Base-by-base conservation (phyloP, 2,329 filamentous ascomycete species). In the Alternaria sp. region DNA sequence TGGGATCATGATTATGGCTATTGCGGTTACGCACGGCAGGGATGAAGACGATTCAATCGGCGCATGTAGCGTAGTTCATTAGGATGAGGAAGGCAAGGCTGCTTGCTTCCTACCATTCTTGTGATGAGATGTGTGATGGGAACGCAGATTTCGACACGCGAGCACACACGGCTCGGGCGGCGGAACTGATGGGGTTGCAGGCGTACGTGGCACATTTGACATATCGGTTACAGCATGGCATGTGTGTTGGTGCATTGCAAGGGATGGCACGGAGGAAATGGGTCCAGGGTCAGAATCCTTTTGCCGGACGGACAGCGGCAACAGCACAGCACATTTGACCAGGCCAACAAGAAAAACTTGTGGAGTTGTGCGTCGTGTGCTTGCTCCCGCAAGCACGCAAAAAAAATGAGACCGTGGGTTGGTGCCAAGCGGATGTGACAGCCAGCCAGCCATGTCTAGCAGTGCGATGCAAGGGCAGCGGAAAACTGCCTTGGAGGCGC, bases 241-340 rank as follows among this genome's bases (percentile, higher is more conserved):
- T 46, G 52, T 34, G 40, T 54, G 52, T 43, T 43, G 40, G 20
- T 25, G 40, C 40, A n/a, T 25, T 45, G 38, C 46, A 41, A 49
- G 48, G 51, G 48, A 57, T 53, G 48, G 55, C 51, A 55, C 51
- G 57, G 57, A 59, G 54, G 57, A 59, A 59, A 59, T 59, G 57
- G 57, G 57, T 59, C 57, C 57, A 50, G 51, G 51, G 51, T 49
- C 36, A 18, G 20, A 50, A 49, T 56, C 57, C 57, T 59, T 59
- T 59, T 43, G 40, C 40, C 51, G 51, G 27, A 43, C 40, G 28
- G 27, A 54, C 51, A 54, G 14, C 40, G 51, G 40, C 27, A 44
- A 43, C 40, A 54, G 20, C 49, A 52, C 49, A 52, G 25, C 34
- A 40, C 30, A 40, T 43, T 32, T 50, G 46, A 36, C 32, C 30